A percentile compares a stretch with the other conserved stretches of the same genome.
Evolutionary conservation across 2,329 filamentous ascomycete genomes (phyloP).

Genomic region (Pseudogymnoascus sp.): DNA sequence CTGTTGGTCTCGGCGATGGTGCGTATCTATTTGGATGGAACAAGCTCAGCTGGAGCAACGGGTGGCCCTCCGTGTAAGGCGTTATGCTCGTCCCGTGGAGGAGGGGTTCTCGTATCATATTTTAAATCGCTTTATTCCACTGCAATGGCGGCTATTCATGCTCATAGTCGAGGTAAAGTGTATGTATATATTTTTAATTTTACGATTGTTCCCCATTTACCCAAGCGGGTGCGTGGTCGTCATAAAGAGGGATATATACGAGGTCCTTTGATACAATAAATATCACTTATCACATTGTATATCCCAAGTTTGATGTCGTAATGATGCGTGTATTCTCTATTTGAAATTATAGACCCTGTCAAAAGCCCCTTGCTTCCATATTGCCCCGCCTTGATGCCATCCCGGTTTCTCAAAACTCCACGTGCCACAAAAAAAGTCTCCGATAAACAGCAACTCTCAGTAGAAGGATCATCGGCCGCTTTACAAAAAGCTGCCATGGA

Average conservation of each 20-base stretch:
- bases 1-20: conserved; percentile 42
- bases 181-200: background rate
- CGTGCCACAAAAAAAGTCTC: background rate
- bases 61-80: conserved; percentile 36
- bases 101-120: background rate
- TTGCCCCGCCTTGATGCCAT: background rate
- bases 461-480: background rate
- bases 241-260: background rate
- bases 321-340: background rate
- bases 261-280: background rate
- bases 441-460: background rate
- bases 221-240: background rate
- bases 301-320: background rate
- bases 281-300: background rate
- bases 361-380: background rate
- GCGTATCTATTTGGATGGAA: conserved; percentile 41
- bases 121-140: background rate
- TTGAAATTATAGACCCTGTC: background rate
- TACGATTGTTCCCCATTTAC: background rate
- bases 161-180: background rate
- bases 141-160: background rate
- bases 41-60: conserved; percentile 33
- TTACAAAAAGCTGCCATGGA: background rate
- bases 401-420: background rate
- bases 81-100: background rate